A percentile compares a stretch with the other conserved stretches of the same genome.
Conservation (phyloP, 345 rosid genomes). For the Dipteronia dyeriana region DNA sequence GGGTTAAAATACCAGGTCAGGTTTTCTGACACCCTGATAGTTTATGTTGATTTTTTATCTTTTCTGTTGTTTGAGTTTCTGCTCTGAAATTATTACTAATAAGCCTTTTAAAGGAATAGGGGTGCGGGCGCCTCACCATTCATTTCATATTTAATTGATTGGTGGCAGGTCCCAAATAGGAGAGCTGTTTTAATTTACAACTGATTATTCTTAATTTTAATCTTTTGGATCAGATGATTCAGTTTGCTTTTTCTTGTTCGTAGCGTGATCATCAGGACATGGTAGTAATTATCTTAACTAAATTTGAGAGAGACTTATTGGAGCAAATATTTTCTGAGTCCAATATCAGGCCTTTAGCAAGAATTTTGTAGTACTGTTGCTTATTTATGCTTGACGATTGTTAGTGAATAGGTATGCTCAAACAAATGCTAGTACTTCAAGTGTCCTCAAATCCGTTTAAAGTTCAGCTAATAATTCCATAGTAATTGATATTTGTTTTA, state of each 20-base stretch:
- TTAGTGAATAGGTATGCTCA: neutral
- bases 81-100: slow-evolving; percentile 1
- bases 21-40: slow-evolving; percentile 15
- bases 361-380: slow-evolving; percentile 1
- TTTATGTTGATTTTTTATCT: neutral
- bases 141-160: neutral
- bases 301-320: neutral
- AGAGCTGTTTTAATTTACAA: neutral
- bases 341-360: neutral
- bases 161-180: neutral
- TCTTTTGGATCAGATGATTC: neutral
- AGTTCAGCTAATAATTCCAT: neutral
- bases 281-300: neutral
- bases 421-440: neutral
- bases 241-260: neutral
- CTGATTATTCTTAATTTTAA: neutral
- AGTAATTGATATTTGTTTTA: neutral
- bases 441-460: neutral
- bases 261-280: neutral
- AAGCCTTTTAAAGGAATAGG: neutral
- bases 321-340: neutral
- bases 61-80: neutral
- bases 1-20: slow-evolving; percentile 88
- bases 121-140: neutral
- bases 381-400: neutral